phyloP scores from a whole-genome alignment of 805 yeast genomes.

The Lipomyces mesembrius region DNA sequence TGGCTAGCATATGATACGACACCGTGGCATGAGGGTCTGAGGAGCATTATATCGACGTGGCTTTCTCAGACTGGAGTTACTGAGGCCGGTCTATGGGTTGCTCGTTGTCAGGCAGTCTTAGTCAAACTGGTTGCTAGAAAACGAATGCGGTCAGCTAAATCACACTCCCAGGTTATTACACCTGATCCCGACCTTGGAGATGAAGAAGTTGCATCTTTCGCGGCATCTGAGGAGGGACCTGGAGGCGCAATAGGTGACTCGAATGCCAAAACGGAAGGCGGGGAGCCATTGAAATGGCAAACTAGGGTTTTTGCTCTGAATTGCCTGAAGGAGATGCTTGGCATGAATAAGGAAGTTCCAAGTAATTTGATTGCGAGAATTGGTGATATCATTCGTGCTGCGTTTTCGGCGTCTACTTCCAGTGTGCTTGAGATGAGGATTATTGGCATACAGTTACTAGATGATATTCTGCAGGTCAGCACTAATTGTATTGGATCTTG shows the following conservation, averaged over 20 bases:
- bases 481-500: neutral
- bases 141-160: slow-evolving; percentile 27
- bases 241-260: slow-evolving; percentile 34
- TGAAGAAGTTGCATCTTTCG: slow-evolving; percentile 56
- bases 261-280: slow-evolving; percentile 38
- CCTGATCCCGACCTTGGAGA: slow-evolving; percentile 49
- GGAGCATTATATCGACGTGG: slow-evolving; percentile 62
- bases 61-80: slow-evolving; percentile 55
- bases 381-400: slow-evolving; percentile 70
- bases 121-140: slow-evolving; percentile 35
- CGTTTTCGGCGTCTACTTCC: slow-evolving; percentile 82
- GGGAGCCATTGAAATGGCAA: slow-evolving; percentile 52
- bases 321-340: slow-evolving; percentile 44
- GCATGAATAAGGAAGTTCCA: slow-evolving; percentile 30
- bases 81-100: slow-evolving; percentile 60
- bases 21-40: slow-evolving; percentile 53
- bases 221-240: slow-evolving; percentile 36
- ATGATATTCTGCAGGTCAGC: slow-evolving; percentile 57
- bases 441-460: slow-evolving; percentile 68
- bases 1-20: slow-evolving; percentile 63
- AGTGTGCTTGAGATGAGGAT: slow-evolving; percentile 63
- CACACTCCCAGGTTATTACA: slow-evolving; percentile 45
- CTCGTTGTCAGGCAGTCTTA: slow-evolving; percentile 54
- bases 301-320: slow-evolving; percentile 50
- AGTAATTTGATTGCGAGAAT: slow-evolving; percentile 41